Evolutionary conservation across 2,329 filamentous ascomycete species (phyloP).

Genomic region (Cladosporium cucumerinum): DNA sequence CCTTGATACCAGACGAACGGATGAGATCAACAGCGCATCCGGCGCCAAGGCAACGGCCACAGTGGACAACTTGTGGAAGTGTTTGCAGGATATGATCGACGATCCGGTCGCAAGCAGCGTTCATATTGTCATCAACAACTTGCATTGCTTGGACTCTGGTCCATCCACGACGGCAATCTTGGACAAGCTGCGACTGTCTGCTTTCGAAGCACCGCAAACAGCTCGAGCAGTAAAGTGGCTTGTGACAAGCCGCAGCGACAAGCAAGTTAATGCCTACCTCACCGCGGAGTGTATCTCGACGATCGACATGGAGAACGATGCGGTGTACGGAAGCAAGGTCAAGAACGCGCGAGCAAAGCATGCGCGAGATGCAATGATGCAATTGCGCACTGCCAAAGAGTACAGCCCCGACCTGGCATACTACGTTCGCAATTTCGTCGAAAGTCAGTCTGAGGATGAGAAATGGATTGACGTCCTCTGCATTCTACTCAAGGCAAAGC

Average conservation of each 20-base stretch:
- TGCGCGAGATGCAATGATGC: background rate
- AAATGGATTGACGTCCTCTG: conserved; percentile 13
- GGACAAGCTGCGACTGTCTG: background rate
- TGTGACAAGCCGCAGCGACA: background rate
- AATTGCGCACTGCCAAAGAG: background rate
- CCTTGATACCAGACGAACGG: background rate
- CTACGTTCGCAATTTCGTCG: conserved; percentile 7
- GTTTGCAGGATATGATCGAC: background rate
- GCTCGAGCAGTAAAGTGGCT: too few relatives aligned
- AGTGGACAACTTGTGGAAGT: background rate
- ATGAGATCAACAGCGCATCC: background rate
- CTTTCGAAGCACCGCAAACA: too few relatives aligned
- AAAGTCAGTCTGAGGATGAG: conserved; percentile 4
- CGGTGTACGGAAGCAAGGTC: background rate
- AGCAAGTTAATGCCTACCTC: background rate
- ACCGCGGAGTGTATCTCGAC: background rate
- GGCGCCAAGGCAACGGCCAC: background rate
- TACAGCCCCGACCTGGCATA: conserved; percentile 17
- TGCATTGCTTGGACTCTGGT: background rate
- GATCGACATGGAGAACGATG: background rate
- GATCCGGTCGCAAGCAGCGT: background rate
- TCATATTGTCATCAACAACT: background rate
- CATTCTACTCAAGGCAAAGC: conserved; percentile 6
- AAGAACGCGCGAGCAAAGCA: background rate
- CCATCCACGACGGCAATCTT: background rate